A percentile compares a stretch with the other conserved stretches of the same genome.
phyloP scores from a whole-genome alignment of 345 rosid species.

The Toxicodendron radicans region DNA sequence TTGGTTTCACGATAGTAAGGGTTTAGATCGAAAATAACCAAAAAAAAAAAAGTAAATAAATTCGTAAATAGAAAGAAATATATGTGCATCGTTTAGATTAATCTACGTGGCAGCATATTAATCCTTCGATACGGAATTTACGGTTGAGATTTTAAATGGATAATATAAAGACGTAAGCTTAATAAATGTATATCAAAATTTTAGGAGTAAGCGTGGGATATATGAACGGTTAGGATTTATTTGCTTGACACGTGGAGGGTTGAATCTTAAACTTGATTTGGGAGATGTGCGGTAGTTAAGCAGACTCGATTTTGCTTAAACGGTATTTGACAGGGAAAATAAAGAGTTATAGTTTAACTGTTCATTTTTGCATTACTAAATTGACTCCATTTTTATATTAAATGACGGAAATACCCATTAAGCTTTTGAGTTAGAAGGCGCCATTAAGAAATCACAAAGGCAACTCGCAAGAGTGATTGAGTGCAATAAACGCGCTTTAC shows the following conservation, averaged over 20 bases:
- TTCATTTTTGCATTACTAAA: constrained; percentile 4
- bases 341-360: constrained; percentile 1
- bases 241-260: constrained; percentile 16
- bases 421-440: constrained; percentile 21
- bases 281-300: constrained; percentile 24
- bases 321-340: constrained; percentile 10
- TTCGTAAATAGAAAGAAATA: constrained; percentile 13
- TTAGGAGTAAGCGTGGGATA: constrained; percentile 12
- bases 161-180: not conserved
- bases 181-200: constrained; percentile 10
- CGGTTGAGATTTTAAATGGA: constrained; percentile 22
- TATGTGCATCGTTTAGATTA: not conserved
- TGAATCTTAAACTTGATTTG: constrained; percentile 7
- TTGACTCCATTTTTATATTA: not conserved
- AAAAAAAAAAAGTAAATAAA: constrained; percentile 15
- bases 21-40: constrained; percentile 40
- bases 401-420: constrained; percentile 26
- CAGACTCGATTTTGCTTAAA: constrained; percentile 18
- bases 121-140: constrained; percentile 14
- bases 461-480: not conserved
- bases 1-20: constrained; percentile 51
- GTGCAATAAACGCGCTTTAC: not conserved
- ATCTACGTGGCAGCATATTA: constrained; percentile 1
- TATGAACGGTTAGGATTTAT: constrained; percentile 17
- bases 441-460: not conserved